phyloP scores from a whole-genome alignment of 2,329 filamentous ascomycete species.

The Bipolaris cookei region DNA sequence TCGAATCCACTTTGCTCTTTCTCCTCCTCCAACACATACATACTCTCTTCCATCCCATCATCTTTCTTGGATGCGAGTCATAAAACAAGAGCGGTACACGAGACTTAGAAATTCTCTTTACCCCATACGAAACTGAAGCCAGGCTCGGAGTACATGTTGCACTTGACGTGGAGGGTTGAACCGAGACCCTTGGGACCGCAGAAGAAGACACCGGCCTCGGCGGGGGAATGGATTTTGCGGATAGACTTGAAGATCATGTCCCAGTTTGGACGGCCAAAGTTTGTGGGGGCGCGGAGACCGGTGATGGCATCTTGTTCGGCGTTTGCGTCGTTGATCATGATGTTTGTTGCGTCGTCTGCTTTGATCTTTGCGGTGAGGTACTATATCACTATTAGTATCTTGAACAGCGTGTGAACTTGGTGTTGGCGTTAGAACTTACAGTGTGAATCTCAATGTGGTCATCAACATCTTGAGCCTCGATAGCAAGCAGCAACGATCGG shows the following conservation, averaged over 20 bases:
- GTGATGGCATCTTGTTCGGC: constrained; percentile 85
- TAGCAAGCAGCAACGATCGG: constrained; percentile 79
- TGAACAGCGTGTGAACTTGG: background rate
- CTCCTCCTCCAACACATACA: no score
- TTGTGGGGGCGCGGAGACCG: constrained; percentile 79
- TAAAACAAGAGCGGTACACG: no score
- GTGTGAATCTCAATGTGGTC: constrained; percentile 89
- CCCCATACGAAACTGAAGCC: constrained; percentile 73
- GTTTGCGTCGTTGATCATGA: constrained; percentile 90
- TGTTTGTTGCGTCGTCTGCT: constrained; percentile 83
- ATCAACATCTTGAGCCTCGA: constrained; percentile 84
- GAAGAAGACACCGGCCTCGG: constrained; percentile 65
- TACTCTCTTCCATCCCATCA: no score
- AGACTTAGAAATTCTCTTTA: constrained; percentile 69
- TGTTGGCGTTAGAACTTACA: constrained; percentile 40
- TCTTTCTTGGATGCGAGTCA: background rate
- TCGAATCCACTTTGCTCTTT: no score
- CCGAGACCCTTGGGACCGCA: constrained; percentile 83
- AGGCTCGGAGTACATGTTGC: constrained; percentile 86
- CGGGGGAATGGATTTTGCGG: constrained; percentile 66
- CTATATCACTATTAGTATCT: constrained; percentile 39
- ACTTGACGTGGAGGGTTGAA: constrained; percentile 78
- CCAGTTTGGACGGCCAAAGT: constrained; percentile 88
- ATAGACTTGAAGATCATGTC: constrained; percentile 88
- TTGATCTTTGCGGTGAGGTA: constrained; percentile 89